Conservation (phyloP, 345 rosid genomes). For the Excoecaria agallocha region DNA sequence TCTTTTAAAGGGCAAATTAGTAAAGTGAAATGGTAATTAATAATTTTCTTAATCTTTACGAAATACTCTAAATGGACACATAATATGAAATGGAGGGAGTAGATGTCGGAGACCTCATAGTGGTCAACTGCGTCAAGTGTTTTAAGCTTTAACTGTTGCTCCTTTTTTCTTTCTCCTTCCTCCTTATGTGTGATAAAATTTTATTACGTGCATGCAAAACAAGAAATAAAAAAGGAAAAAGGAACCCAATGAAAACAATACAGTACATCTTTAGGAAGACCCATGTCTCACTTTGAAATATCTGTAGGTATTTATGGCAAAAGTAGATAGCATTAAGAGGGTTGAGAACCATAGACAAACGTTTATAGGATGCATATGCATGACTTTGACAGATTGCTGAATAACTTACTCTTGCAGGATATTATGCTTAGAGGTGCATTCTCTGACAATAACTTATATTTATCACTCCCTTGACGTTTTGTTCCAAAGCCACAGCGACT, state of each 20-base stretch:
- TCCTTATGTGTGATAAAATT: not conserved
- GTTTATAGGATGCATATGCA: not conserved
- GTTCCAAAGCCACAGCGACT: not conserved
- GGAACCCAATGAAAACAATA: not conserved
- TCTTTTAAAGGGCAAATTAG: too few species aligned
- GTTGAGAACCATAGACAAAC: not conserved
- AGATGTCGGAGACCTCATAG: not conserved
- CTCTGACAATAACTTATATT: not conserved
- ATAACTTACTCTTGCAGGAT: constrained; percentile 6
- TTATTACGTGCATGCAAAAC: not conserved
- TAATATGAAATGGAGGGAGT: too few species aligned
- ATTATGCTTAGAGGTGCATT: not conserved
- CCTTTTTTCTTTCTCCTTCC: not conserved
- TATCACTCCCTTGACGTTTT: not conserved
- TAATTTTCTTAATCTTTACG: too few species aligned
- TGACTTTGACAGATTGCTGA: not conserved
- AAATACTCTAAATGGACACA: too few species aligned
- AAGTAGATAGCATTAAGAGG: not conserved
- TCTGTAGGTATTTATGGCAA: constrained; percentile 1
- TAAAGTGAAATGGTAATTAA: too few species aligned
- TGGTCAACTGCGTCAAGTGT: not conserved
- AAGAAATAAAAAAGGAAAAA: not conserved
- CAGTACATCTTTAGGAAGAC: not conserved
- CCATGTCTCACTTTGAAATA: not conserved
- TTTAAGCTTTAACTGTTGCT: not conserved